Conservation (phyloP, 768 basidiomycete genomes). For the Termitomyces eurrhizus region DNA sequence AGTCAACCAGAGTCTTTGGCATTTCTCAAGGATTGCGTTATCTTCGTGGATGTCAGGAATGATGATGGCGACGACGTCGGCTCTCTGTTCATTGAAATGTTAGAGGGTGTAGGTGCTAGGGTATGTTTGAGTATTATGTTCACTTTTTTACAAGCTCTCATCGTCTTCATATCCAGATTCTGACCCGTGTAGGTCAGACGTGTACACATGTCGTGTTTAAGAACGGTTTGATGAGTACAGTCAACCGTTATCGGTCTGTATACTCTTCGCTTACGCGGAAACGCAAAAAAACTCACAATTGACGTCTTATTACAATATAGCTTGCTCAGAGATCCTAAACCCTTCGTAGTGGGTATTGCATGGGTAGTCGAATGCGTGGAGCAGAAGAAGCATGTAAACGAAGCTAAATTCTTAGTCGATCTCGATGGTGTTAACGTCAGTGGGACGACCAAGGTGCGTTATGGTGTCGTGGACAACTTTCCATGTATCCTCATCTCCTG, state of each 20-base stretch:
- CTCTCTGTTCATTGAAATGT: conserved; percentile 78
- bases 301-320: conserved; percentile 27
- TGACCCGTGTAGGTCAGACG: conserved; percentile 61
- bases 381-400: conserved; percentile 57
- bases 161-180: conserved; percentile 36
- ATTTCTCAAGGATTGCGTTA: conserved; percentile 66
- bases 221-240: conserved; percentile 72
- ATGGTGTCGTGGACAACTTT: background rate
- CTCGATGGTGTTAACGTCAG: conserved; percentile 56
- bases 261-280: background rate
- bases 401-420: conserved; percentile 61
- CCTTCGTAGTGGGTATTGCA: conserved; percentile 75
- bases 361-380: conserved; percentile 91
- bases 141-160: background rate
- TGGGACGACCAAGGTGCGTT: conserved; percentile 56
- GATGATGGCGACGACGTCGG: conserved; percentile 83
- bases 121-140: conserved; percentile 30
- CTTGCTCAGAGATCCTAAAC: conserved; percentile 62
- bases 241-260: conserved; percentile 64
- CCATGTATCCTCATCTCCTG: conserved; percentile 3
- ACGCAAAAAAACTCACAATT: background rate
- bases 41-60: conserved; percentile 87
- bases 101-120: conserved; percentile 75
- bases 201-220: conserved; percentile 88
- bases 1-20: conserved; percentile 36